phyloP scores from a whole-genome alignment of 768 basidiomycete genomes.

The Boletus tomentosulus region DNA sequence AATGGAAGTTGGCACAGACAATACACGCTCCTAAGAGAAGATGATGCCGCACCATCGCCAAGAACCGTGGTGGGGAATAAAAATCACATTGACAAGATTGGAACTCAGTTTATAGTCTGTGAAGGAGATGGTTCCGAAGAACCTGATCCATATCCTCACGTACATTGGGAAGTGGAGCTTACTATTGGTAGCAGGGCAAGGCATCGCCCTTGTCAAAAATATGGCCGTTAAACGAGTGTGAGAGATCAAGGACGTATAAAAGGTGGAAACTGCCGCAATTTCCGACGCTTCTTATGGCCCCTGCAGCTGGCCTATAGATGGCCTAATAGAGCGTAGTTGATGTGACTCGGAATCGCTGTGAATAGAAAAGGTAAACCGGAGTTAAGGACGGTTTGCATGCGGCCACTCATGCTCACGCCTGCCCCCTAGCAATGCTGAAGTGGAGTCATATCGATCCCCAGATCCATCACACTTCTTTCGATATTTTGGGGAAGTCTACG shows the following conservation, averaged over 20 bases:
- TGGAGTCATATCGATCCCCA: slow-evolving; percentile 10
- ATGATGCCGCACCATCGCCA: neutral
- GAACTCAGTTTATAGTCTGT: slow-evolving; percentile 2
- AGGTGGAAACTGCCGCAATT: slow-evolving; percentile 2
- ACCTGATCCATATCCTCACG: neutral
- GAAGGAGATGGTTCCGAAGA: neutral
- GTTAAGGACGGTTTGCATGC: slow-evolving; percentile 4
- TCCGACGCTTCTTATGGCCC: neutral
- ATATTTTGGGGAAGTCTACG: slow-evolving; percentile 3
- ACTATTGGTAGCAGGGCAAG: neutral
- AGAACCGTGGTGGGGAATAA: neutral
- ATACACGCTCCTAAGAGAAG: neutral
- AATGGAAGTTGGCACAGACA: slow-evolving; percentile 8
- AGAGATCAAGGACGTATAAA: neutral
- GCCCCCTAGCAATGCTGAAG: neutral
- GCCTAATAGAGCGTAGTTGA: slow-evolving; percentile 4
- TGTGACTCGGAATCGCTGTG: neutral
- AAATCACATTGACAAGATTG: neutral
- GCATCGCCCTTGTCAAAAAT: slow-evolving; percentile 1
- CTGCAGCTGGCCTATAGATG: neutral
- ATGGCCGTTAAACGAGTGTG: neutral
- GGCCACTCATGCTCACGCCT: neutral
- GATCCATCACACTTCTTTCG: slow-evolving; percentile 12
- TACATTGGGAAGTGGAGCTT: neutral
- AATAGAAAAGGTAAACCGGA: slow-evolving; percentile 8